Conservation (phyloP, 371 early-diverging fungal species). For the Mucor piriformis region DNA sequence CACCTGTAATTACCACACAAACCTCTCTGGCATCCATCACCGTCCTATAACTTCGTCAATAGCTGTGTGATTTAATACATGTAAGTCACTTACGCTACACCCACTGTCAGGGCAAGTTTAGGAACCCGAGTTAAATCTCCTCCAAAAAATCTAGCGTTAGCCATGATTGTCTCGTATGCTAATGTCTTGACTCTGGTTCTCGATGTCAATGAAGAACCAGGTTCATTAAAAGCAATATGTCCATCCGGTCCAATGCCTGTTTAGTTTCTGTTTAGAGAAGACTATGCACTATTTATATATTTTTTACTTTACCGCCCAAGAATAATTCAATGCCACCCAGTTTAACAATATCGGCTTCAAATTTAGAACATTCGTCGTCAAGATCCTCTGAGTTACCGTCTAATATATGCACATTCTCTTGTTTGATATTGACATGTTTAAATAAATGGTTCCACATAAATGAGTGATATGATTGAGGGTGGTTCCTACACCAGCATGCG, state of each 20-base stretch:
- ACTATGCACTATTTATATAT: constrained; percentile 28
- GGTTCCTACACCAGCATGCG: constrained; percentile 38
- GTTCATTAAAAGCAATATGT: constrained; percentile 92
- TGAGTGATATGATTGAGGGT: constrained; percentile 66
- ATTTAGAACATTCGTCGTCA: constrained; percentile 62
- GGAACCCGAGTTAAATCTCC: constrained; percentile 88
- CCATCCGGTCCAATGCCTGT: constrained; percentile 60
- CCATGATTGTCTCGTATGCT: constrained; percentile 89
- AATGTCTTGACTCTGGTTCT: constrained; percentile 88
- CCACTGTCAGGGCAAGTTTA: constrained; percentile 88
- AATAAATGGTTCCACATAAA: constrained; percentile 71
- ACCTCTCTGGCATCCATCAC: constrained; percentile 89
- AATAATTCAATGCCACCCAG: constrained; percentile 68
- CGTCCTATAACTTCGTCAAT: constrained; percentile 51
- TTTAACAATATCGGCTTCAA: constrained; percentile 60
- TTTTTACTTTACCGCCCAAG: constrained; percentile 54
- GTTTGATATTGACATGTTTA: constrained; percentile 63
- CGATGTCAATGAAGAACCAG: constrained; percentile 87
- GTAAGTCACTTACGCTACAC: constrained; percentile 68
- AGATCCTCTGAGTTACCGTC: constrained; percentile 68
- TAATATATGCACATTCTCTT: constrained; percentile 64
- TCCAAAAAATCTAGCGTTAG: constrained; percentile 88
- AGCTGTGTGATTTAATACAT: neutral
- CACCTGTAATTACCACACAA: constrained; percentile 84
- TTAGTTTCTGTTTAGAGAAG: neutral